phyloP scores from a whole-genome alignment of 2,329 filamentous ascomycete genomes.

The Immersiporthe knoxdaviesiana region DNA sequence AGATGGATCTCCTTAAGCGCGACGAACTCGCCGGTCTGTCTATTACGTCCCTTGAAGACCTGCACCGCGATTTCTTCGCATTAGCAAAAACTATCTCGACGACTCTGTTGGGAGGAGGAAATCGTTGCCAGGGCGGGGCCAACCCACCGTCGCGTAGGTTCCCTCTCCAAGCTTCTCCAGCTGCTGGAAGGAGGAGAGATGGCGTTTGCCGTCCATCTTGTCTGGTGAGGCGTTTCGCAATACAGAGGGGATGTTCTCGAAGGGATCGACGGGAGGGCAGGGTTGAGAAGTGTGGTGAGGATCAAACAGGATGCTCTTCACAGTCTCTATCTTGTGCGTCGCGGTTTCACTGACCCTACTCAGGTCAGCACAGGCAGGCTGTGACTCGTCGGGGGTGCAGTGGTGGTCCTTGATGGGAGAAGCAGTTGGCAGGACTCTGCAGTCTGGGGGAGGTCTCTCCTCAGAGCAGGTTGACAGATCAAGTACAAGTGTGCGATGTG shows the following conservation, averaged over 20 bases:
- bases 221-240: constrained; percentile 30
- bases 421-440: background rate
- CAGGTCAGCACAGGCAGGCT: constrained; percentile 5
- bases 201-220: constrained; percentile 85
- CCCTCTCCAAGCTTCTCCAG: constrained; percentile 98
- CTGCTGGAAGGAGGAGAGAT: constrained; percentile 98
- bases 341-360: constrained; percentile 12
- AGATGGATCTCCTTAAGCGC: constrained; percentile 98
- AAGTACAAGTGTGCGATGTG: background rate
- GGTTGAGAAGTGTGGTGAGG: constrained; percentile 40
- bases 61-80: constrained; percentile 41
- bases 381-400: background rate
- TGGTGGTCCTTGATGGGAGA: background rate
- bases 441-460: background rate
- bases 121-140: constrained; percentile 16
- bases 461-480: background rate
- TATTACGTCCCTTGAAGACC: constrained; percentile 96
- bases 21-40: constrained; percentile 94
- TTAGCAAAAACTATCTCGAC: background rate
- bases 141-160: constrained; percentile 93
- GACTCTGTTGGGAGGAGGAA: constrained; percentile 10
- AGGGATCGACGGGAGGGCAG: constrained; percentile 34
- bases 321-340: constrained; percentile 40
- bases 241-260: constrained; percentile 35
- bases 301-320: constrained; percentile 47